Conservation (phyloP, 345 rosid genomes). For the Boechera retrofracta region DNA sequence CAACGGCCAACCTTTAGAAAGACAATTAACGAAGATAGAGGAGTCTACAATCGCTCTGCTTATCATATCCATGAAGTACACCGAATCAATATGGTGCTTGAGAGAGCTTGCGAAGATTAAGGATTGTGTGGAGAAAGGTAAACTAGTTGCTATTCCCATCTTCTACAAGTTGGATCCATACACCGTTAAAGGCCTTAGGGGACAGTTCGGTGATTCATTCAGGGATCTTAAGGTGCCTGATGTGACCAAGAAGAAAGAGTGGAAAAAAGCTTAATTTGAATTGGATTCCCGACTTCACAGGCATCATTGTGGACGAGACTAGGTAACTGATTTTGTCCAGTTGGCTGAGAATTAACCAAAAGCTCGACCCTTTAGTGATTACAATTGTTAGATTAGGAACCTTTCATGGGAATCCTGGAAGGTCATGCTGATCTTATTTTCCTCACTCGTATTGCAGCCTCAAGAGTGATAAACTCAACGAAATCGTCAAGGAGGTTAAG, state of each 20-base stretch:
- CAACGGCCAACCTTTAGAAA: background rate
- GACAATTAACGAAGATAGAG: background rate
- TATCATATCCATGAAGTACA: conserved; percentile 2
- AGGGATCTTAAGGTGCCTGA: background rate
- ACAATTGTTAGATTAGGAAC: background rate
- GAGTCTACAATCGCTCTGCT: background rate
- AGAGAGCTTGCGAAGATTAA: conserved; percentile 16
- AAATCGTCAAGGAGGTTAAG: conserved; percentile 3
- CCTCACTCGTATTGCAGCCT: background rate
- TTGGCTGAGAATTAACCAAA: background rate
- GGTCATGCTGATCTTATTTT: background rate
- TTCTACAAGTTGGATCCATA: background rate
- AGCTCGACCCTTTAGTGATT: background rate
- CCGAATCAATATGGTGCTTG: conserved; percentile 8
- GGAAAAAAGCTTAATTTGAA: conserved; percentile 23
- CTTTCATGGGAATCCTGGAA: background rate
- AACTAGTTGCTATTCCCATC: conserved; percentile 15
- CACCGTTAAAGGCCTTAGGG: background rate
- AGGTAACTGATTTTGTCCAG: conserved; percentile 5
- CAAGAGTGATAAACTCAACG: background rate
- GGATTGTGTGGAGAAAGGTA: conserved; percentile 6
- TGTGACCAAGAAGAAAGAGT: background rate
- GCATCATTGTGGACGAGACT: background rate
- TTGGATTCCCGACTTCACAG: background rate
- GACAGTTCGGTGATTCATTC: conserved; percentile 13